Evolutionary conservation across 1,139 yeast species (phyloP), one percentile per base, ranked within the genome.

Genomic region (Debaryomycetaceae sp.): DNA sequence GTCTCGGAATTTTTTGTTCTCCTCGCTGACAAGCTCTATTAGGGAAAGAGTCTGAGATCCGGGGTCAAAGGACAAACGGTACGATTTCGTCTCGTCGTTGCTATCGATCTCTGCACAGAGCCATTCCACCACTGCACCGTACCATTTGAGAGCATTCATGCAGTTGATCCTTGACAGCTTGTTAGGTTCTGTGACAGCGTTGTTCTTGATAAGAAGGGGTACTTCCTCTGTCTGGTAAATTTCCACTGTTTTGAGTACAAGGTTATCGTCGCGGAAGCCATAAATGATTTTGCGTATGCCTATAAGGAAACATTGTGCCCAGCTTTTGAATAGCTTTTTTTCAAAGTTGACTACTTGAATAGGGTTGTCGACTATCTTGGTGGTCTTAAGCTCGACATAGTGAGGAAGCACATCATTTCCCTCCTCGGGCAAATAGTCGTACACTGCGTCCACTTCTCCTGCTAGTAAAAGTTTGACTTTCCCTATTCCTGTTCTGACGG

Each of bases 221-320:
- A 92, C 72, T 49, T 87, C 85, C 35, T 85, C 92, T 0, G 95
- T 86, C 38, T 78, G 70, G 59, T 70, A 89, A 43, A 83, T 79
- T 59, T 92, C 98, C 2, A 88, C 79, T 3, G 83, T 64, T 47
- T 75, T 69, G 41, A 94, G 65, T 19, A 74, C 60, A 38, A 86
- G 73, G 33, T 76, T 65, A 22, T 85, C 85, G 56, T 89, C 95
- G 47, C 97, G 73, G 61, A 86, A 92, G 0, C 97, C 99, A 56
- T 87, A 87, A 1, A 87, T 77, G 4, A 92, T 73, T 45, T 78
- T 78, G 8, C 84, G 81, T 14, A 91, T 75, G 4, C 98, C 98
- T 39, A 88, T 72, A 32, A 94, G 65, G 59, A 91, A 94, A 47
- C 95, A 83, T 65, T 91, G 98, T 3, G 96, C 89, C 99, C 99